These are phyloP conservation scores for Sextonia rubra DNA, from an alignment of 164 flowering plant species.

Conservation along the genomic window DNA sequence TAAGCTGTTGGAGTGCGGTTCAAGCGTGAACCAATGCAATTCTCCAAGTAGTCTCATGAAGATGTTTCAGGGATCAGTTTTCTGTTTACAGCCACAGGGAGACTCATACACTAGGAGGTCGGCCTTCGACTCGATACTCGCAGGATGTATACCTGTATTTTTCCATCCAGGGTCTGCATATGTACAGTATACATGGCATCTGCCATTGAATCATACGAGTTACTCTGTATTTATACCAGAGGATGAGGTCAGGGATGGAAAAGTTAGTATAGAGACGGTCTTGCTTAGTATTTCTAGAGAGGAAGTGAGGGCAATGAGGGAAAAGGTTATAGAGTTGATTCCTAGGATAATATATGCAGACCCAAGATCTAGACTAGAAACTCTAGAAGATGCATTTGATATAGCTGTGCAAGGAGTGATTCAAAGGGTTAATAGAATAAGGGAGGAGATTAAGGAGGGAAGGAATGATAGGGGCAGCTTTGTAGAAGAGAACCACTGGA, in stretches of 20 bases:
- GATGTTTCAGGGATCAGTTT: slow-evolving; percentile 50
- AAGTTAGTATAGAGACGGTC: slow-evolving; percentile 32
- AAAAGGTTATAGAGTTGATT: slow-evolving; percentile 51
- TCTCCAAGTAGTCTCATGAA: slow-evolving; percentile 44
- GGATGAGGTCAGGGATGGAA: slow-evolving; percentile 31
- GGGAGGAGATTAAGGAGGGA: slow-evolving; percentile 27
- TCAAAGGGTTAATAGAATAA: slow-evolving; percentile 39
- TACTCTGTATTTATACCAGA: slow-evolving; percentile 64
- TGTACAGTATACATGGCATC: slow-evolving; percentile 67
- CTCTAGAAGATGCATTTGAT: slow-evolving; percentile 68
- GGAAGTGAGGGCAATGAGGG: slow-evolving; percentile 47
- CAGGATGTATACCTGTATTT: slow-evolving; percentile 81
- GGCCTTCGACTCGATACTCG: slow-evolving; percentile 61
- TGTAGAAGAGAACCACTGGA: slow-evolving; percentile 48
- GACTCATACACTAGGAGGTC: slow-evolving; percentile 68
- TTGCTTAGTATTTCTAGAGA: slow-evolving; percentile 29
- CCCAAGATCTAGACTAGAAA: slow-evolving; percentile 45
- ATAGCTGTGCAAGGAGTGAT: slow-evolving; percentile 50
- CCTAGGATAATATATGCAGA: slow-evolving; percentile 63
- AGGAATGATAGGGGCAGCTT: slow-evolving; percentile 13
- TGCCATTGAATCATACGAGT: slow-evolving; percentile 39
- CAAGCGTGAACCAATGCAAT: slow-evolving; percentile 33
- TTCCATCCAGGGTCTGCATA: slow-evolving; percentile 77
- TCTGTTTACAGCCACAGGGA: slow-evolving; percentile 75
- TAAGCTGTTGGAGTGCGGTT: slow-evolving; percentile 40